These are phyloP conservation scores for Viola pubescens DNA, from an alignment of 441 rosid species.

Conservation along the genomic window DNA sequence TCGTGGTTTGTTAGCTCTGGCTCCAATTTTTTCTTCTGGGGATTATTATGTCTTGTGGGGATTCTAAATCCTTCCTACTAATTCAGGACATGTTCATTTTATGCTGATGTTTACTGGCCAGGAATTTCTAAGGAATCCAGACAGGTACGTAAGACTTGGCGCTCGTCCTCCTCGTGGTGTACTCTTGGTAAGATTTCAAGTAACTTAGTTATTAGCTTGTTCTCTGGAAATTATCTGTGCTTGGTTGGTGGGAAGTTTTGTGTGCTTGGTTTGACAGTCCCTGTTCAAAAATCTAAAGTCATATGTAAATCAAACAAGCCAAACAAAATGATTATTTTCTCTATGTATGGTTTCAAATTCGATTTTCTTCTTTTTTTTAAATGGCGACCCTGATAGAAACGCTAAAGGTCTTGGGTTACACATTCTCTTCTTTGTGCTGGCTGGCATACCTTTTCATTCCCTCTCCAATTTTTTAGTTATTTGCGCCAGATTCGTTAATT, in stretches of 20 bases:
- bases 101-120: conserved; percentile 29
- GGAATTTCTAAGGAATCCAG: conserved; percentile 98
- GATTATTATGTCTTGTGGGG: conserved; percentile 10
- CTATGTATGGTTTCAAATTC: not conserved
- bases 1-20: conserved; percentile 53
- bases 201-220: not conserved
- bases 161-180: conserved; percentile 99
- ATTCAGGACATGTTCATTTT: conserved; percentile 23
- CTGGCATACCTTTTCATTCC: no score
- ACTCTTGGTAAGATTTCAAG: conserved; percentile 48
- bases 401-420: conserved; percentile 23
- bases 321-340: not conserved
- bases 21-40: conserved; percentile 10
- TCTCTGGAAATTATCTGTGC: no score
- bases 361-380: not conserved
- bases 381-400: conserved; percentile 48
- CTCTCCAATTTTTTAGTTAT: no score
- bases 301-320: conserved; percentile 5
- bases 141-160: conserved; percentile 71
- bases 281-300: not conserved
- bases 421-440: no score
- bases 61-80: conserved; percentile 8
- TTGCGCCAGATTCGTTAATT: no score
- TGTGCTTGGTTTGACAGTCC: conserved; percentile 9
- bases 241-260: no score